phyloP scores from a whole-genome alignment of 305 asterid genomes.

The Fraxinus latifolia region DNA sequence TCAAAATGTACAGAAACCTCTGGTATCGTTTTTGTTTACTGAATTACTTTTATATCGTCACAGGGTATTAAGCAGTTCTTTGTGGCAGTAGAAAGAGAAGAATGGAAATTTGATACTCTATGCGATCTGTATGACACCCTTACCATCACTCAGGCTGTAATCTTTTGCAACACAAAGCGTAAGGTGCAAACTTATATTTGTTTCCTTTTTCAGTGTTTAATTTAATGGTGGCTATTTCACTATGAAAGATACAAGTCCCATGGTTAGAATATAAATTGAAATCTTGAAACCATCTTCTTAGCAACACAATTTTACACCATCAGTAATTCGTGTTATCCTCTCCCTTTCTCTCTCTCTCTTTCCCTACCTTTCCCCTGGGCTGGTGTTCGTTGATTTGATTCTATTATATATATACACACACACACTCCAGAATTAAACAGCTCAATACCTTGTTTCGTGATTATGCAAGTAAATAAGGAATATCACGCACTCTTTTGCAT shows the following conservation, averaged over 20 bases:
- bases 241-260: background rate
- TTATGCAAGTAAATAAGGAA: background rate
- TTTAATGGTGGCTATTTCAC: background rate
- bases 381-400: background rate
- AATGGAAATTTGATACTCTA: constrained; percentile 94
- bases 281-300: background rate
- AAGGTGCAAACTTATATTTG: background rate
- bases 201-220: background rate
- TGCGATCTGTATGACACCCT: constrained; percentile 95
- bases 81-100: constrained; percentile 92
- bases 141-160: constrained; percentile 95
- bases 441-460: background rate
- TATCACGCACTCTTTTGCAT: background rate
- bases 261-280: background rate
- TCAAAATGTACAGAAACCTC: background rate
- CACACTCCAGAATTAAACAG: background rate
- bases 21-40: constrained; percentile 13
- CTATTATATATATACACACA: background rate
- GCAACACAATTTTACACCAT: background rate
- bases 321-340: background rate
- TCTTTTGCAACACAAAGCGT: constrained; percentile 35
- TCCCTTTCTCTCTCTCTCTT: background rate
- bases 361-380: background rate
- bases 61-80: constrained; percentile 99
- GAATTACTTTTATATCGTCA: background rate